Base-by-base conservation (phyloP, 257 asterid species). In the Gynochthodes officinalis region DNA sequence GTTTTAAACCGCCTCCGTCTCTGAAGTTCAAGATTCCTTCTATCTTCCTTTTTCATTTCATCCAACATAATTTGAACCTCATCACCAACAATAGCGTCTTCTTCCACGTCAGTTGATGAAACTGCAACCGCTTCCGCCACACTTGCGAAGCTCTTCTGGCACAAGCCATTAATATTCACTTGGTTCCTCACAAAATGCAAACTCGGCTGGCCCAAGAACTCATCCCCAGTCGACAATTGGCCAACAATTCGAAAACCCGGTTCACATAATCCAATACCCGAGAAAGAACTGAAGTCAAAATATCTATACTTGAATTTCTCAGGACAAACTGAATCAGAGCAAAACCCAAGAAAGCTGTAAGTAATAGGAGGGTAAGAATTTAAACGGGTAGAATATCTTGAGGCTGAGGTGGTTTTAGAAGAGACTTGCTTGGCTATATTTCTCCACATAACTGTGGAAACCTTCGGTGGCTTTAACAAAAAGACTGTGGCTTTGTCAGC, bases 371-470 rank as follows among this genome's bases (percentile, higher is more conserved):
- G 81, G 15, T 43, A 67, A 12, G 86, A 63, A 33, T 72, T 33
- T 70, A 65, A 50, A 76, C 35, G 19, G 2, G 44, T 15, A 7
- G 55, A 18, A 11, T 30, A 64, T 10, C 55, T 39, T 42, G 16
- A n/a, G 43, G 57, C 76, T 21, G 66, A 21, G 16, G 63, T 67
- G 74, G 81, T 78, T 77, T 66, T 83, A 27, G 90, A 80, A 59
- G 81, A 74, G 60, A 81, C 53, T 63, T 79, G 77, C 67, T 82
- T 90, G 73, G 84, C 84, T 28, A 84, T 59, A 73, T 69, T 89
- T 80, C 89, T 85, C 97, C 92, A 95, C 97, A 95, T 92, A 74
- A 79, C 85, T 63, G 86, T 73, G 75, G 92, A 81, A 70, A 48
- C 44, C 25, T 73, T 70, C 28, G 66, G 86, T 0, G 76, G 80